Conservation (phyloP, 1,284 basidiomycete species). For the Ustilago shanxiensis region DNA sequence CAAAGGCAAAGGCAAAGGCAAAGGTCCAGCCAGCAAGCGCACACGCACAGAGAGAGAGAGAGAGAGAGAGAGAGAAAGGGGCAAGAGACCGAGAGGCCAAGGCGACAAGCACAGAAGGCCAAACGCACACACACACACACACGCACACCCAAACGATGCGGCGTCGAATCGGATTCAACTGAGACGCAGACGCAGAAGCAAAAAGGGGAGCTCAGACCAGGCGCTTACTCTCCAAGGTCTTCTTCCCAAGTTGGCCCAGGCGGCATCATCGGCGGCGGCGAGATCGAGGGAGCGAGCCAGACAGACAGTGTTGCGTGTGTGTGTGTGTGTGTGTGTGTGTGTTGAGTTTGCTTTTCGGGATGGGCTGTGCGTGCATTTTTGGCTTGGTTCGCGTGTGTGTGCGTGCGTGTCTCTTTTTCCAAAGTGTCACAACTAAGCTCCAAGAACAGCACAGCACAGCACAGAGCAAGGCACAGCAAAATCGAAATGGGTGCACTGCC, state of each 20-base stretch:
- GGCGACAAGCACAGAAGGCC: no score
- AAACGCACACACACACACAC: no score
- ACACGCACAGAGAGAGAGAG: no score
- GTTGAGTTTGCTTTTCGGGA: background rate
- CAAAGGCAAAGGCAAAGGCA: background rate
- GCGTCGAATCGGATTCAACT: conserved; percentile 5
- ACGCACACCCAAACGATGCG: no score
- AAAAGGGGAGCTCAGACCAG: conserved; percentile 5
- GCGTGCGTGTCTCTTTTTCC: background rate
- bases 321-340: no score
- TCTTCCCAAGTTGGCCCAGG: conserved; percentile 4
- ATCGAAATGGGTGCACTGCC: conserved; percentile 7
- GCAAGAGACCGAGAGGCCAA: no score
- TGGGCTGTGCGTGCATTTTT: conserved; percentile 27
- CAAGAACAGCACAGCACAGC: background rate
- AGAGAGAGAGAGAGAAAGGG: no score
- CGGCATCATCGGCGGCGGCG: background rate
- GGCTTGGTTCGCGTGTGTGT: conserved; percentile 1
- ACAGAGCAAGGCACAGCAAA: no score
- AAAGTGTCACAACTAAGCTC: background rate
- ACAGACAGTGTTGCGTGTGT: no score
- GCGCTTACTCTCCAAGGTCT: conserved; percentile 14
- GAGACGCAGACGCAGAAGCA: background rate
- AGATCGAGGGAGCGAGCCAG: conserved; percentile 9
- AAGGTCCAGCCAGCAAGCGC: background rate